Percentiles rank a stretch among this genome's conserved stretches.
These are phyloP conservation scores for Phytophthora sp. DNA, from an alignment of 352 stramenopile species.

Conservation along the genomic window DNA sequence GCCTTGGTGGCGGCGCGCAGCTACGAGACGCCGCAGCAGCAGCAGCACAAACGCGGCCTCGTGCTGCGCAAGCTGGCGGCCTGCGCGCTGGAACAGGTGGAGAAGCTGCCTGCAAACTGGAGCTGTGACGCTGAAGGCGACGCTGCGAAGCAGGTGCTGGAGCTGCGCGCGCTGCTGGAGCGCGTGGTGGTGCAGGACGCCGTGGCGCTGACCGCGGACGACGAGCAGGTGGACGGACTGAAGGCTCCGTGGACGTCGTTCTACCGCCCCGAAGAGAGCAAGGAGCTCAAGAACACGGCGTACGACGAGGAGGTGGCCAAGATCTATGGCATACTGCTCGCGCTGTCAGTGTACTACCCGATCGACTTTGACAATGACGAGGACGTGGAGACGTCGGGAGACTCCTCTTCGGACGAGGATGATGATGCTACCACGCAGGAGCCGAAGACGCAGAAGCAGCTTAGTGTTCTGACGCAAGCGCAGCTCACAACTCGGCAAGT, in stretches of 20 bases:
- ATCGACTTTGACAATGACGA: conserved; percentile 41
- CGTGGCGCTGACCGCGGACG: conserved; percentile 13
- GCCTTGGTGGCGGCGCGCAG: conserved; percentile 42
- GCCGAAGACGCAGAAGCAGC: conserved; percentile 7
- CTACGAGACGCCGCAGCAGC: conserved; percentile 42
- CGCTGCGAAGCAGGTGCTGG: conserved; percentile 37
- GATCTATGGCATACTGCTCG: conserved; percentile 50
- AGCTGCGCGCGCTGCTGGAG: conserved; percentile 51
- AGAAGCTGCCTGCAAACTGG: conserved; percentile 40
- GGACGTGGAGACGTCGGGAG: conserved; percentile 44
- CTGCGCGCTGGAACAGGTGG: conserved; percentile 22
- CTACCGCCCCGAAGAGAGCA: conserved; percentile 49
- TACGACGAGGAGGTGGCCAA: conserved; percentile 56
- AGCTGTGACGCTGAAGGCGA: conserved; percentile 19
- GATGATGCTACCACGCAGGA: conserved; percentile 11
- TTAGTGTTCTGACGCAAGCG: conserved; percentile 40
- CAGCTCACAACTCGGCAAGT: conserved; percentile 44
- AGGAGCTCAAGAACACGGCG: conserved; percentile 32
- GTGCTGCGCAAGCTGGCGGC: conserved; percentile 36
- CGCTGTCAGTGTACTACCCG: conserved; percentile 61
- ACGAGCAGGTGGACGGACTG: conserved; percentile 4
- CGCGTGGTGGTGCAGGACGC: conserved; percentile 46
- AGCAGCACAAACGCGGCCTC: conserved; percentile 45
- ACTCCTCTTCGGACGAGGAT: conserved; percentile 46
- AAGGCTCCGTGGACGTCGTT: conserved; percentile 55